Percentiles rank a stretch among this genome's conserved stretches.
These are phyloP conservation scores for Ophiostoma piceae DNA, from an alignment of 2,329 filamentous ascomycete genomes.

Conservation along the genomic window DNA sequence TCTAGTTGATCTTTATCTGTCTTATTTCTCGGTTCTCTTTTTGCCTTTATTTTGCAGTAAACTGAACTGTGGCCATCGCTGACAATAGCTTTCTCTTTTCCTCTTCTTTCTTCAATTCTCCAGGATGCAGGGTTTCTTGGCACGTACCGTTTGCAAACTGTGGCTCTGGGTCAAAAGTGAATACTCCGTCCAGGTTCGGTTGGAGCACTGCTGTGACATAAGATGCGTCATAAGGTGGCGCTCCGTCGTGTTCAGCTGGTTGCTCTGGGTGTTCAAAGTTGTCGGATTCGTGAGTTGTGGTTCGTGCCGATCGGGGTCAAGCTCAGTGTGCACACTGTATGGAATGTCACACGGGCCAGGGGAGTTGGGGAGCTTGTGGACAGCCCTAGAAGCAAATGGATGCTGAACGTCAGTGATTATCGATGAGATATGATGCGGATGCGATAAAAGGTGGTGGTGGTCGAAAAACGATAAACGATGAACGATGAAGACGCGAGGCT, in stretches of 20 bases:
- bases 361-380: neutral
- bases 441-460: neutral
- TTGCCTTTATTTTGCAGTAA: neutral
- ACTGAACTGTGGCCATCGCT: neutral
- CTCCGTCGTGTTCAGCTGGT: neutral
- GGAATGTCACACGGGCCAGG: neutral
- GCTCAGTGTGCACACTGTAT: neutral
- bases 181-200: neutral
- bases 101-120: neutral
- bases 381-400: neutral
- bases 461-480: neutral
- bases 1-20: neutral
- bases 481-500: neutral
- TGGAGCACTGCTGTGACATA: neutral
- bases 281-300: neutral
- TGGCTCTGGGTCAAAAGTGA: neutral
- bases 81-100: neutral
- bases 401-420: neutral
- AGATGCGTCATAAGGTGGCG: neutral
- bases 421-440: neutral
- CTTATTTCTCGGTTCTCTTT: neutral
- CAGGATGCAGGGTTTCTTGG: neutral
- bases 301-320: neutral
- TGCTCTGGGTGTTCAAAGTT: neutral
- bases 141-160: neutral